Base-by-base conservation (phyloP, 371 early-diverging fungal genomes). In the Chytridiales sp. region DNA sequence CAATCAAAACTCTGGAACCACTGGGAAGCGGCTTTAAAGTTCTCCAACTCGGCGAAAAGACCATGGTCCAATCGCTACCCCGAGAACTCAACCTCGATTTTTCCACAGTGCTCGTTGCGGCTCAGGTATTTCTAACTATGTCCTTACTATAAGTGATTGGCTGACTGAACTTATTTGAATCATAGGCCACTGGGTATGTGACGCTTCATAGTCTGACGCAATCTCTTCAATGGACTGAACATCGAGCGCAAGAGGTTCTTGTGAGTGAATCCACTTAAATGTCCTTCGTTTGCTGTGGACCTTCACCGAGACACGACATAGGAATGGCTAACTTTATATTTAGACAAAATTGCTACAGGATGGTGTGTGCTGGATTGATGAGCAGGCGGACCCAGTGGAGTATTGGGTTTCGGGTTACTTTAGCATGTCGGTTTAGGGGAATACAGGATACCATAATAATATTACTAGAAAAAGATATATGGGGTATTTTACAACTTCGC, bases 21-120 rank as follows among this genome's bases (percentile, higher is more conserved):
- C 72, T 97, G 15, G 93, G 90, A 38, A 86, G 84, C 64, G 94
- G 94, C 1, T 95, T 90, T 75, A 83, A 83, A 40, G 80, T 97
- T 4, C 53, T 95, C 9, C 72, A 67, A 38, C 82, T 95, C 63
- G 95, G 95, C 13, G 62, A 71, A 6, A 78, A 84, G 38, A 87
- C 82, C 53, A 82, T 96, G 81, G 87, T 97, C 3, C 86, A 89
- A 63, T 92, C 92, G 5, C 87, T 95, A 2, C 95, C 96, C 0
- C 78, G 89, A 19, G 97, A 97, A 66, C 72, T 96, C 42, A 91
- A 92, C 65, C 74, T 77, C 4, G 97, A 96, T 67, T 85, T 87
- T 47, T 71, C 88, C 0, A 72, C 75, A 0, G 70, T 93, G 34
- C 66, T 95, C 30, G 64, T 75, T 0, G 64, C 91, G 34, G 90